Base-by-base conservation (phyloP, 1,284 basidiomycete species). In the Ceratobasidium sp. region DNA sequence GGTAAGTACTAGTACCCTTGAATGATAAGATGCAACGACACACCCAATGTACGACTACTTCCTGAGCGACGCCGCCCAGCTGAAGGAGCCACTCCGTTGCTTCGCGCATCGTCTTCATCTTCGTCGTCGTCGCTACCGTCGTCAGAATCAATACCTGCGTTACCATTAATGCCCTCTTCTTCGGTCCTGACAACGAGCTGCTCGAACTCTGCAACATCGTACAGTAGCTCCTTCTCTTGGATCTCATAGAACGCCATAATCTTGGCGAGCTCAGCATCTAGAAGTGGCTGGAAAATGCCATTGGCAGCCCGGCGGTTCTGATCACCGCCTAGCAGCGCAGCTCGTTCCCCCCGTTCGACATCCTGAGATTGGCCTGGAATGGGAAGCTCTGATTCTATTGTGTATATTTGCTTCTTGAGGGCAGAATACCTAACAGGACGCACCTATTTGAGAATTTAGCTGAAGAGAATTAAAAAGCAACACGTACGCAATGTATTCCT, bases 231-330 rank as follows among this genome's bases (percentile, higher is more conserved):
- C 44, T 82, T 84, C 74, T 90, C 87, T 77, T 95, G 92, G 6
- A 80, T 75, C 68, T 85, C 83, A 78, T 98, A 98, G 77, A 98
- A 98, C 0, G 81, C 72, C 33, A 82, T 81, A 23, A 98, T 89
- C 82, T 96, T 98, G 75, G 82, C 80, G 47, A 96, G 81, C 75
- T 99, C 95, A 69, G 84, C 82, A 77, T 97, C 90, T 36, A 98
- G 83, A 0, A 95, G 82, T 0, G 87, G 85, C 11, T 83, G 78
- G 77, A 98, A 97, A 25, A 84, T 73, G 2, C 77, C 76, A 74
- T 91, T 85, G 52, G 72, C 47, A 13, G 69, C 42, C 29, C 59
- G 4, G 83, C 84, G 30, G 78, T 76, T 27, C 78, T 77, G 14
- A 73, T 71, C 58, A 11, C 33, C 33, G 77, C 52, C 62, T 44